Conservation (phyloP, 305 asterid species). For the Coffea humblotiana region DNA sequence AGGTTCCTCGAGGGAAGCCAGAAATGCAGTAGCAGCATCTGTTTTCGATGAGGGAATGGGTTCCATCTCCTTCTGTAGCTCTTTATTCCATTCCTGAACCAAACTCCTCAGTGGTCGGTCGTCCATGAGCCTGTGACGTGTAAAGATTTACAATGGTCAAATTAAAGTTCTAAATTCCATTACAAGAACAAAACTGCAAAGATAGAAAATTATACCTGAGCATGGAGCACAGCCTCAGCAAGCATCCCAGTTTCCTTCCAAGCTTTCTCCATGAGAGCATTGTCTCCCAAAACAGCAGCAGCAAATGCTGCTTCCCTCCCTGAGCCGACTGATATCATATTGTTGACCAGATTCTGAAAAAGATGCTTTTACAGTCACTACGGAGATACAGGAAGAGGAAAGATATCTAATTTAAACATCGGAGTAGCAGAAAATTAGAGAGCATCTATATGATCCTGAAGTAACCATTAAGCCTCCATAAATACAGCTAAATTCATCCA, state of each 20-base stretch:
- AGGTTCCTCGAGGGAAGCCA: slow-evolving; percentile 95
- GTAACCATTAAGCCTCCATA: background rate
- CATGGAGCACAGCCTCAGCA: slow-evolving; percentile 95
- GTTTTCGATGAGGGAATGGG: slow-evolving; percentile 62
- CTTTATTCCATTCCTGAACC: slow-evolving; percentile 92
- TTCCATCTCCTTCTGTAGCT: slow-evolving; percentile 81
- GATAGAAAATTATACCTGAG: slow-evolving; percentile 54
- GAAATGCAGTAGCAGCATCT: slow-evolving; percentile 92
- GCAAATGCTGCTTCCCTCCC: slow-evolving; percentile 98
- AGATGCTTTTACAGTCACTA: background rate
- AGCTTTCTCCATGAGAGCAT: slow-evolving; percentile 91
- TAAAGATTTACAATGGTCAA: slow-evolving; percentile 19
- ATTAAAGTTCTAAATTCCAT: slow-evolving; percentile 1
- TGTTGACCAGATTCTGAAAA: slow-evolving; percentile 84
- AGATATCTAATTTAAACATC: background rate
- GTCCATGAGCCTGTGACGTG: slow-evolving; percentile 75
- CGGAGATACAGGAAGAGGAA: background rate
- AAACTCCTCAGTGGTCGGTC: slow-evolving; percentile 83
- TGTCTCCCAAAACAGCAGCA: slow-evolving; percentile 94
- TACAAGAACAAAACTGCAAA: slow-evolving; percentile 1
- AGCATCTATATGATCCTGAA: background rate
- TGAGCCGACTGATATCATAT: slow-evolving; percentile 78
- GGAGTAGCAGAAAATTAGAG: background rate
- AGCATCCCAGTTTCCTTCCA: slow-evolving; percentile 99
- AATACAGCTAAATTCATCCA: background rate